These are phyloP conservation scores for Hymenoscyphus scutula DNA, from an alignment of 2,329 filamentous ascomycete species.

Conservation along the genomic window DNA sequence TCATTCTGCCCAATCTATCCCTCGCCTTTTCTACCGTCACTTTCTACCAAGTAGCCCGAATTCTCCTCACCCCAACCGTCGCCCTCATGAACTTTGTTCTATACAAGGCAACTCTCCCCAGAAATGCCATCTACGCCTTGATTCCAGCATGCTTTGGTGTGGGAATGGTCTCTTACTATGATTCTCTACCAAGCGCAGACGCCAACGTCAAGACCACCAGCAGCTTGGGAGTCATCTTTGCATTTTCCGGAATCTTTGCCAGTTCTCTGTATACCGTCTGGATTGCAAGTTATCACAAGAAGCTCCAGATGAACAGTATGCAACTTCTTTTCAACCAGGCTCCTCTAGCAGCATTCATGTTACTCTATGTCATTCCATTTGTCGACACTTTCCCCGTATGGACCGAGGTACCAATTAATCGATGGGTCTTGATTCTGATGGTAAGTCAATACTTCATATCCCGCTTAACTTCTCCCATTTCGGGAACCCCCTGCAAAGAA, in stretches of 20 bases:
- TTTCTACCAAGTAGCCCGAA: constrained; percentile 68
- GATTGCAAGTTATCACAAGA: constrained; percentile 64
- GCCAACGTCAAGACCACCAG: constrained; percentile 54
- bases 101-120: constrained; percentile 56
- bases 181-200: constrained; percentile 52
- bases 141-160: constrained; percentile 63
- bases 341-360: constrained; percentile 58
- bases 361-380: constrained; percentile 66
- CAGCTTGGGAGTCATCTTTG: constrained; percentile 60
- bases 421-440: constrained; percentile 59
- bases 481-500: constrained; percentile 2
- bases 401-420: constrained; percentile 47
- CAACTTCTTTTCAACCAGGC: constrained; percentile 69
- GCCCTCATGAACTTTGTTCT: constrained; percentile 63
- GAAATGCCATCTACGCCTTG: constrained; percentile 49
- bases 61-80: constrained; percentile 64
- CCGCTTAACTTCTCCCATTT: background rate
- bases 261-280: constrained; percentile 68
- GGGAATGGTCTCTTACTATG: constrained; percentile 65
- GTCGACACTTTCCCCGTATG: constrained; percentile 61
- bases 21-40: constrained; percentile 66
- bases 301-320: constrained; percentile 64
- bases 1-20: constrained; percentile 66
- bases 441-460: constrained; percentile 37
- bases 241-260: constrained; percentile 61